Conservation (phyloP, 2,329 filamentous ascomycete species). For the Tolypocladium endophyticum region DNA sequence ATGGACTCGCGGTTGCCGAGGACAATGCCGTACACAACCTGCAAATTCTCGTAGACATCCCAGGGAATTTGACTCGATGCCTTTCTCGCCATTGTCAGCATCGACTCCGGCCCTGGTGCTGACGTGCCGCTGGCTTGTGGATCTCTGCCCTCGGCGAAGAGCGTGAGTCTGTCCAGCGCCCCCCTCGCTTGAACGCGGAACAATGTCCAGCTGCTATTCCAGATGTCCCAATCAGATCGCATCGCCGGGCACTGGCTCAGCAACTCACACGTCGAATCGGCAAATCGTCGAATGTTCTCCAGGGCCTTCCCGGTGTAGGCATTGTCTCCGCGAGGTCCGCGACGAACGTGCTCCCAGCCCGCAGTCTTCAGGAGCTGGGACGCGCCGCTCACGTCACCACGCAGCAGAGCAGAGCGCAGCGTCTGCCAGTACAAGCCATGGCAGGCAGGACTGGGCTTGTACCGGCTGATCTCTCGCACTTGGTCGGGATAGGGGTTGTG, state of each 20-base stretch:
- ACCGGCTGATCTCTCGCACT: constrained; percentile 50
- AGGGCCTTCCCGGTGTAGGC: constrained; percentile 68
- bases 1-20: constrained; percentile 69
- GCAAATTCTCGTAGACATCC: constrained; percentile 79
- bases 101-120: constrained; percentile 32
- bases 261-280: constrained; percentile 56
- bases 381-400: constrained; percentile 61
- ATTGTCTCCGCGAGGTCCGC: constrained; percentile 51
- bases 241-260: constrained; percentile 64
- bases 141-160: constrained; percentile 68
- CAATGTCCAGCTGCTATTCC: constrained; percentile 69
- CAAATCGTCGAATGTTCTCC: constrained; percentile 64
- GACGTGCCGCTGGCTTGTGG: constrained; percentile 26
- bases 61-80: constrained; percentile 82
- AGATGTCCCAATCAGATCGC: constrained; percentile 70
- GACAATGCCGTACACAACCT: constrained; percentile 69
- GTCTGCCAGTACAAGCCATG: constrained; percentile 79
- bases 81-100: constrained; percentile 60
- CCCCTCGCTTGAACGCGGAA: constrained; percentile 68
- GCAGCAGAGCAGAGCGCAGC: constrained; percentile 62
- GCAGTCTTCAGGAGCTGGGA: constrained; percentile 61
- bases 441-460: constrained; percentile 62
- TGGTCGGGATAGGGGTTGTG: constrained; percentile 65
- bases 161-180: constrained; percentile 59
- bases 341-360: constrained; percentile 67